Percentiles rank a stretch among this genome's conserved stretches.
phyloP scores from a whole-genome alignment of 331 rosid species.

The Pyracantha coccinea region DNA sequence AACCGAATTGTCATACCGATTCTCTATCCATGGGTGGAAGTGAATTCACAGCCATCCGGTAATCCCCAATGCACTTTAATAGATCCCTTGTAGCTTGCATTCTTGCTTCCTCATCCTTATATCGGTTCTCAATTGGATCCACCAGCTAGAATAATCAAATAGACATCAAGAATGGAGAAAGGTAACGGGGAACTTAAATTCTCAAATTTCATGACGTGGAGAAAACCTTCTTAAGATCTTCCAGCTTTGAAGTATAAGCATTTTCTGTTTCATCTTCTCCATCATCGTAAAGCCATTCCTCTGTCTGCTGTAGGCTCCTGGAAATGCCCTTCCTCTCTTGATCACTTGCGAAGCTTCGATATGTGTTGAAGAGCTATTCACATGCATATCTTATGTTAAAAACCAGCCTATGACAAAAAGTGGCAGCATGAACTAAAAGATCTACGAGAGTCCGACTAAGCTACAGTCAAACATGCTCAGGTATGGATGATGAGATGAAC shows the following conservation, averaged over 20 bases:
- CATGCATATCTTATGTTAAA: conserved; percentile 19
- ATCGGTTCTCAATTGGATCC: conserved; percentile 75
- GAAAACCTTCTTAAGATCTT: conserved; percentile 69
- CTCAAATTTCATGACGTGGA: conserved; percentile 5
- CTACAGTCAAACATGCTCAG: background rate
- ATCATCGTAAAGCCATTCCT: conserved; percentile 97
- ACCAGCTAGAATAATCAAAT: conserved; percentile 40
- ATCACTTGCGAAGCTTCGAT: conserved; percentile 72
- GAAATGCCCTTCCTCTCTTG: conserved; percentile 80
- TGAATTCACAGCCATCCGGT: conserved; percentile 26
- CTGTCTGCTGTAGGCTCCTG: conserved; percentile 75
- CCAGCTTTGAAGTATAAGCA: conserved; percentile 75
- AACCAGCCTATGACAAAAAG: conserved; percentile 4
- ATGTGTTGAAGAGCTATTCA: conserved; percentile 71
- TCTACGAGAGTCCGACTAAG: conserved; percentile 4
- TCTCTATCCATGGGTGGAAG: conserved; percentile 32
- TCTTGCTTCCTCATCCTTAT: conserved; percentile 75
- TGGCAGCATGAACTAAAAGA: conserved; percentile 6
- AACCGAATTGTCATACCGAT: conserved; percentile 15
- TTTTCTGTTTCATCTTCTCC: conserved; percentile 93
- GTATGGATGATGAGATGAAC: conserved; percentile 8
- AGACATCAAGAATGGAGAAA: conserved; percentile 14
- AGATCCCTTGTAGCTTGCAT: conserved; percentile 40
- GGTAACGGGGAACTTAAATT: conserved; percentile 2
- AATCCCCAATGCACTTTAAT: conserved; percentile 32